These are phyloP conservation scores for Brassica incana DNA, from an alignment of 345 rosid genomes.

Conservation along the genomic window DNA sequence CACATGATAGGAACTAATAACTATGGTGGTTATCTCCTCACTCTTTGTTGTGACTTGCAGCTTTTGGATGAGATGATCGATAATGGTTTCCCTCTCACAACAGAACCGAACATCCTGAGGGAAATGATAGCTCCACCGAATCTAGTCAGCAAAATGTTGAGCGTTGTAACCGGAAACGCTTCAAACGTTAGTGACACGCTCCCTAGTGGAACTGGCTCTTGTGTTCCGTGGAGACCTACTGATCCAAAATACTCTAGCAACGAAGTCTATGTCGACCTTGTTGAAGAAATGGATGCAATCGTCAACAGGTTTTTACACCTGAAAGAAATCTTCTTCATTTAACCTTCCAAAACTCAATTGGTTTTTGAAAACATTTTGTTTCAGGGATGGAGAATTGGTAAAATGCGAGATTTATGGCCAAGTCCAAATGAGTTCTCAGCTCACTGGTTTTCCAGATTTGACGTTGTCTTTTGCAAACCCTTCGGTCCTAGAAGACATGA, in stretches of 20 bases:
- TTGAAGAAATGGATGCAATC: slow-evolving; percentile 92
- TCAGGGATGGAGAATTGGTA: slow-evolving; percentile 44
- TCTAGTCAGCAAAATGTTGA: slow-evolving; percentile 83
- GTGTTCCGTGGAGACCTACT: slow-evolving; percentile 90
- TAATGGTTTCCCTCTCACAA: slow-evolving; percentile 95
- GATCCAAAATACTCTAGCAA: slow-evolving; percentile 84
- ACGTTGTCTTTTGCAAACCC: slow-evolving; percentile 85
- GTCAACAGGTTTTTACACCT: slow-evolving; percentile 60
- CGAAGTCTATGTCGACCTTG: slow-evolving; percentile 90
- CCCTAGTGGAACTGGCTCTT: slow-evolving; percentile 81
- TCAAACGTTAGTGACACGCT: slow-evolving; percentile 81
- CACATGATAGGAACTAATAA: too few species aligned
- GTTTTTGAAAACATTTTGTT: background rate
- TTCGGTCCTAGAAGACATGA: slow-evolving; percentile 68
- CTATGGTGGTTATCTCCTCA: too few species aligned
- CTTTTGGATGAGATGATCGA: slow-evolving; percentile 90
- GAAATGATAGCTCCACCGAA: slow-evolving; percentile 98
- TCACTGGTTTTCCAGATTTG: slow-evolving; percentile 93
- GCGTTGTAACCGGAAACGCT: slow-evolving; percentile 91
- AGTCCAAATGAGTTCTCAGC: slow-evolving; percentile 85
- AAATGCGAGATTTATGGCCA: slow-evolving; percentile 67
- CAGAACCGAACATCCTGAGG: slow-evolving; percentile 83
- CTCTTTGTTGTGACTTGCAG: background rate
- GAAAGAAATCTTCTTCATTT: background rate
- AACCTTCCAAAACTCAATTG: background rate